Evolutionary conservation across 352 stramenopile species (phyloP).

Genomic region (Halophytophthora polymorphica): DNA sequence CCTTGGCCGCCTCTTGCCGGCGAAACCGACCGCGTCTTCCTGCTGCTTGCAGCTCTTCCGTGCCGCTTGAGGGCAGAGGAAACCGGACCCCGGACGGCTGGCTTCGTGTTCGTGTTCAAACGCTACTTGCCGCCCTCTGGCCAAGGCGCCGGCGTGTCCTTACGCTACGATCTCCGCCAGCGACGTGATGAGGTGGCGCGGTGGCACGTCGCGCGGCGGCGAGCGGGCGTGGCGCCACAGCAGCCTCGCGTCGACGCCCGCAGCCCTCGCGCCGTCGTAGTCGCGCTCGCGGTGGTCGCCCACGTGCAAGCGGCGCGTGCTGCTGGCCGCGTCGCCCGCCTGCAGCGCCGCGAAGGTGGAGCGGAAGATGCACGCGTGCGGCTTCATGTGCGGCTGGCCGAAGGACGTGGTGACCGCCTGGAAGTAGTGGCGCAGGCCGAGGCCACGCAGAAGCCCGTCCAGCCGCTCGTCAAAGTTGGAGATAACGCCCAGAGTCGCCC

Average conservation of each 20-base stretch:
- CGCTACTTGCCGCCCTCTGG: no score
- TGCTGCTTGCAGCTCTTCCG: not conserved
- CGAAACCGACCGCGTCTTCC: not conserved
- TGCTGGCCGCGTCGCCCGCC: not conserved
- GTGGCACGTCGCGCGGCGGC: constrained; percentile 3
- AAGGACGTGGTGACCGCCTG: constrained; percentile 64
- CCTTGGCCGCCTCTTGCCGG: not conserved
- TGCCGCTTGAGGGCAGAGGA: no score
- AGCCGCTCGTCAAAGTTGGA: constrained; percentile 84
- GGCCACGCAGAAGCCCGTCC: constrained; percentile 30
- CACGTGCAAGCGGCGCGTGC: constrained; percentile 46
- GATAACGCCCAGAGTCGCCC: constrained; percentile 52
- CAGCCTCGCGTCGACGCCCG: constrained; percentile 41
- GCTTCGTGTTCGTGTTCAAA: no score
- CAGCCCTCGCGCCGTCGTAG: constrained; percentile 38
- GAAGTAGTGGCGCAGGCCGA: constrained; percentile 49
- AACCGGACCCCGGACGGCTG: no score
- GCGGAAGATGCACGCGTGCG: constrained; percentile 51
- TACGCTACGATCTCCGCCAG: constrained; percentile 22
- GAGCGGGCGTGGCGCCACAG: constrained; percentile 22
- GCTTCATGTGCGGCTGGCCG: constrained; percentile 43
- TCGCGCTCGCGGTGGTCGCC: constrained; percentile 59
- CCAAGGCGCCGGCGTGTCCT: no score
- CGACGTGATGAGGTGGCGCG: constrained; percentile 27
- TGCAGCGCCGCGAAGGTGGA: constrained; percentile 39